phyloP scores from a whole-genome alignment of 2,329 filamentous ascomycete genomes.

The Thielaviopsis punctulata region DNA sequence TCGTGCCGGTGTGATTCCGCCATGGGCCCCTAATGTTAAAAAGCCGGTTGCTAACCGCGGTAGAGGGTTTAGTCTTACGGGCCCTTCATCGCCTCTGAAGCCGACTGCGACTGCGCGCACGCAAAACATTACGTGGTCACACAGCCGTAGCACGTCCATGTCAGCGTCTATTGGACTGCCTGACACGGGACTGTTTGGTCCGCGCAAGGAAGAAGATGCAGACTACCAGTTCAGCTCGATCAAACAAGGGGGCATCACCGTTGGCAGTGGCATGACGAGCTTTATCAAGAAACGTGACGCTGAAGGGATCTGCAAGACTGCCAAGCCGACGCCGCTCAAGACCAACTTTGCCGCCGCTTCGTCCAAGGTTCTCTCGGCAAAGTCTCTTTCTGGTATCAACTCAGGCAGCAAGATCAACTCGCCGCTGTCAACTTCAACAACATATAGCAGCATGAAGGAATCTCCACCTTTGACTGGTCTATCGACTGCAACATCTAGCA shows the following conservation, averaged over 20 bases:
- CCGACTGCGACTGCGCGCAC: conserved; percentile 18
- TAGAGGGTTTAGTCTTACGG: conserved; percentile 19
- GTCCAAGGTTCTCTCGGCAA: not conserved
- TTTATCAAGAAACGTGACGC: conserved; percentile 15
- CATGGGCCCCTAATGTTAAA: conserved; percentile 13
- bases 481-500: conserved; percentile 23
- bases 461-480: conserved; percentile 20
- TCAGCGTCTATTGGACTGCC: conserved; percentile 12
- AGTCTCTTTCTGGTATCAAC: not conserved
- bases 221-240: conserved; percentile 14
- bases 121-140: conserved; percentile 1
- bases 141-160: conserved; percentile 27
- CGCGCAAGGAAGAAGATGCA: conserved; percentile 10
- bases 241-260: conserved; percentile 20
- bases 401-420: conserved; percentile 5
- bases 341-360: not conserved
- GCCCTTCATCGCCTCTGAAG: conserved; percentile 15
- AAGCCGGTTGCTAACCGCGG: conserved; percentile 21
- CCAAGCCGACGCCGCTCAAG: not conserved
- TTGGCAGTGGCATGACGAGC: conserved; percentile 22
- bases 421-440: conserved; percentile 14
- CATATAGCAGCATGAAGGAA: conserved; percentile 13
- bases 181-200: conserved; percentile 15
- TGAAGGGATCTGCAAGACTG: conserved; percentile 2
- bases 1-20: conserved; percentile 15